Evolutionary conservation across 495 filamentous ascomycete species (phyloP), one percentile per base, ranked within the genome.

Genomic region (Massariosphaeria phaeospora): DNA sequence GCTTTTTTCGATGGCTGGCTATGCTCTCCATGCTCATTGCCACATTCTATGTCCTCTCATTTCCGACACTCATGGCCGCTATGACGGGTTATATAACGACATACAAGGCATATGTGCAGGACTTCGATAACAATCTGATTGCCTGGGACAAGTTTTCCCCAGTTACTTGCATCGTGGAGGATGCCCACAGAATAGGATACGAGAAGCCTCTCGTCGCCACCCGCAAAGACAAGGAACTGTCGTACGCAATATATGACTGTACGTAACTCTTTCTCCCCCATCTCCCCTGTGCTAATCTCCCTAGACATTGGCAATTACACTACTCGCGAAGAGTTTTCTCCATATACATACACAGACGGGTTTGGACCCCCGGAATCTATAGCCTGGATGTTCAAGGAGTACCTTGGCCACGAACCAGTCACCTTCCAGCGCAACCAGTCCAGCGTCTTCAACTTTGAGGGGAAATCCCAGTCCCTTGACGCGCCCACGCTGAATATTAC

Each of bases 1-100:
- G 40, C 10, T 58, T 58, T 23, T 58, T 58, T 33, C 47, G 55
- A 9, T 58, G 55, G 55, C 34, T 58, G 27, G 48, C 17, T 2
- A 20, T 58, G 23, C 27, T 53, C 10, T 60, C 64, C 42, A 64
- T 64, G 42, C 20, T 48, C 7, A 31, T 68, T n/a, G 36, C 55
- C 7, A 66, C 55, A 12, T 12, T 52, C 12, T 68, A 66, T 35
- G 58, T 66, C 1, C 50, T 66, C 12, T 42, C 25, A 21, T 68
- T 68, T 39, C 61, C 63, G 18, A 65, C 64, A 15, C 44, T 65
- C 23, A 66, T 66, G 38, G 47, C 48, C 11, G 57, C 64, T 23
- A 57, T 57, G 38, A 65, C 61, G 7, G 65, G 42, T n/a, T 64
- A 41, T 33, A 47, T 42, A 23, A 46, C 38, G 3, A 56, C 55